These are phyloP conservation scores for Combretum micranthum DNA, from an alignment of 345 rosid genomes.

Conservation along the genomic window DNA sequence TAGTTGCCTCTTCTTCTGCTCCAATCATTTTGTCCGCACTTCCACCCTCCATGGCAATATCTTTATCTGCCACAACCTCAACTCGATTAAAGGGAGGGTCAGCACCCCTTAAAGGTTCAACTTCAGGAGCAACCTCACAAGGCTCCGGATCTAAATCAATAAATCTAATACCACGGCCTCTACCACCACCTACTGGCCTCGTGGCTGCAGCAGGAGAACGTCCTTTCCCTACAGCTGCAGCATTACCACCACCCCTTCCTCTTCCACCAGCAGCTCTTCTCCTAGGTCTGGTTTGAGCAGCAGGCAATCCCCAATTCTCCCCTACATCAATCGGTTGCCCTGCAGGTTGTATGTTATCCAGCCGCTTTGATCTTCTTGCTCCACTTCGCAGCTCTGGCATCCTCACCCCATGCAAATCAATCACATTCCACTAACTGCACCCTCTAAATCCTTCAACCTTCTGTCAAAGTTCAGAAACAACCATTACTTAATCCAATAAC, in stretches of 20 bases:
- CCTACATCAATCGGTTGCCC: conserved; percentile 62
- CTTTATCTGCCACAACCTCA: conserved; percentile 77
- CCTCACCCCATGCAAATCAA: conserved; percentile 88
- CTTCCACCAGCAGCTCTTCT: conserved; percentile 74
- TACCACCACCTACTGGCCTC: conserved; percentile 74
- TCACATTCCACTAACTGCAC: conserved; percentile 38
- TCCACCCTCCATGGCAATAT: conserved; percentile 72
- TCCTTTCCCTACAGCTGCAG: conserved; percentile 69
- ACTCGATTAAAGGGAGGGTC: conserved; percentile 61
- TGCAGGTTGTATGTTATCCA: conserved; percentile 69
- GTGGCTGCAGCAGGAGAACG: conserved; percentile 42
- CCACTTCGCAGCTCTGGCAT: conserved; percentile 99
- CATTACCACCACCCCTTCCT: conserved; percentile 91
- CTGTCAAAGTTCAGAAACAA: conserved; percentile 8
- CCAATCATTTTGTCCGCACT: conserved; percentile 66
- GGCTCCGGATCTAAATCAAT: conserved; percentile 84
- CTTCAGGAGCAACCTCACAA: conserved; percentile 58
- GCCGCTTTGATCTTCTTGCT: conserved; percentile 91
- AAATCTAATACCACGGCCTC: conserved; percentile 85
- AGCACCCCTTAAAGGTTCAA: conserved; percentile 52
- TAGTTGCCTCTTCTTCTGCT: conserved; percentile 73
- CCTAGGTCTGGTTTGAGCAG: conserved; percentile 71
- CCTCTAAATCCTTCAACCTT: conserved; percentile 21
- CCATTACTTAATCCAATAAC: background rate
- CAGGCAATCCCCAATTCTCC: conserved; percentile 61